Evolutionary conservation across 768 basidiomycete species (phyloP), one percentile per base, ranked within the genome.

Genomic region (Tricholoma furcatifolium): DNA sequence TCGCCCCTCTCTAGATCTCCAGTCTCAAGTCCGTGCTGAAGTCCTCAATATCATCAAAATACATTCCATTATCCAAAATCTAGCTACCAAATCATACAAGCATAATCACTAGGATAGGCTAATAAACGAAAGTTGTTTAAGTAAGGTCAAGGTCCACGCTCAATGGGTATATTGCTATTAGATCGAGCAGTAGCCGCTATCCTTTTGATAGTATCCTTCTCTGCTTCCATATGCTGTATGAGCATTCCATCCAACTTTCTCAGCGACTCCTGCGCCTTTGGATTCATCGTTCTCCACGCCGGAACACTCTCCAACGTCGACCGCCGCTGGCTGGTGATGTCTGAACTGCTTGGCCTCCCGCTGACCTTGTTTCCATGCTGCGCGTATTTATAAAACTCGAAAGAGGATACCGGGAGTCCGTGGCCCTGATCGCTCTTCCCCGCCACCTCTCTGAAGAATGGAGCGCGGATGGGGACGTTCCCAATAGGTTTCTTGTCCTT

Each of bases 141-240:
- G 24, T 47, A 50, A n/a, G 38, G 39, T 59, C 54, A 61, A 55
- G 23, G 36, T 43, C 53, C 57, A 56, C 51, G 59, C 39, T 60
- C 58, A 46, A 51, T 32, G 36, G 61, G 59, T 51, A 62, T 57
- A 54, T 17, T 51, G 23, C 42, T 43, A 43, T 60, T 62, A 18
- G 63, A 60, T 50, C 58, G 59, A 57, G 58, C 60, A 27, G 70
- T 75, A 23, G 74, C 73, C 18, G 91, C 85, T 65, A 93, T 91
- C 70, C 83, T 77, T 72, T 81, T 87, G 61, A 93, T 76, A 31
- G 82, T 84, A 62, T 91, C 87, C 71, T 83, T 84, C 71, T 93
- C 91, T 47, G 84, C 78, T 70, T 88, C 87, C 74, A 93, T 87
- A 65, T 93, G 91, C 66, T 87, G 84, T 49, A 84, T 70, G 47